Evolutionary conservation across 2,329 filamentous ascomycete species (phyloP), one percentile per base, ranked within the genome.

Genomic region (Pseudopyrenochaeta lycopersici): DNA sequence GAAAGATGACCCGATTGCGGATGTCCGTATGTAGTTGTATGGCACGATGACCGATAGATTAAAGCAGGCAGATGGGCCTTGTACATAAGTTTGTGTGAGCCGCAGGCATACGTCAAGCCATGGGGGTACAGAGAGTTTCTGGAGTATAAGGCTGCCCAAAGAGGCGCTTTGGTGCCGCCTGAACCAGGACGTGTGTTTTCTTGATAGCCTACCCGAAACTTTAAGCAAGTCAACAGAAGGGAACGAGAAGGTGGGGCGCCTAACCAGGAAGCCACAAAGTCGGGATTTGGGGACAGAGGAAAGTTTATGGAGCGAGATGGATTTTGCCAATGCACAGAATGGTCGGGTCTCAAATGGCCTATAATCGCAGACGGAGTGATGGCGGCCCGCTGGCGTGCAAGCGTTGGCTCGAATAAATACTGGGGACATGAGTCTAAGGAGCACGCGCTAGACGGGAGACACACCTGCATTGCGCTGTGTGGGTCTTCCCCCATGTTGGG

Each of bases 251-350:
- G 27, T 7, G 17, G 38, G 27, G 33, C 32, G 36, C 42, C 40
- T 45, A 40, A 51, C 30, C 36, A 10, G 43, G 29, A 17, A 41
- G 45, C 41, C 35, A 58, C 42, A 60, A 43, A 49, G 35, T 43
- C 30, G 40, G 53, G 17, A 31, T 46, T 41, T 44, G 36, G 20
- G 43, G 41, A 39, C 23, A 31, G 43, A 14, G 7, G 14, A 7
- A 10, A 20, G 12, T 4, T 31, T 27, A 49, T 48, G 40, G 15
- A 38, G 33, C 23, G 21, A 29, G 21, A 7, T 5, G 7, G 21
- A 9, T 31, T 10, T 7, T 36, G 33, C 15, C 29, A 9, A 12
- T 1, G 33, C 7, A 29, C 40, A 30, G n/a, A 23, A 30, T 11
- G 3, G 36, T 30, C 9, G 23, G 11, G 29, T 11, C 29, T 18